phyloP scores from a whole-genome alignment of 1,139 yeast species.

The Wickerhamomyces sp. region DNA sequence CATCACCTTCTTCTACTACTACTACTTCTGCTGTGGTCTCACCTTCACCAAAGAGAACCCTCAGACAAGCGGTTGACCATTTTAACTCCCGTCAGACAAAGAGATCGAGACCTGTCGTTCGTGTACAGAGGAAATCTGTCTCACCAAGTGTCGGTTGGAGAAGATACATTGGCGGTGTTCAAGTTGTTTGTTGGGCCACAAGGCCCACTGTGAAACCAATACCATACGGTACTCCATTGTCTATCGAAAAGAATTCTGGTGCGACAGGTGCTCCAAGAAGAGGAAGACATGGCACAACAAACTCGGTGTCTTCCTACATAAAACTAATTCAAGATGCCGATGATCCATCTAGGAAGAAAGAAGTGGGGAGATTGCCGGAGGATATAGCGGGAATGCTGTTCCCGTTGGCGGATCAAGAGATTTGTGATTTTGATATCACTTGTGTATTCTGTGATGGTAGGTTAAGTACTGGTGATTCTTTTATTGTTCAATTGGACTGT shows the following conservation, averaged over 20 bases:
- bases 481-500: constrained; percentile 59
- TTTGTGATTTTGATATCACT: constrained; percentile 52
- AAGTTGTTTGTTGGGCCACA: constrained; percentile 79
- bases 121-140: neutral
- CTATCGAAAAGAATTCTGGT: constrained; percentile 30
- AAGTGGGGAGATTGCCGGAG: constrained; percentile 75
- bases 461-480: constrained; percentile 68
- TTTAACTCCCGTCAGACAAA: constrained; percentile 1
- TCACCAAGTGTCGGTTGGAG: constrained; percentile 25
- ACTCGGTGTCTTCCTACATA: constrained; percentile 18
- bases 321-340: constrained; percentile 19
- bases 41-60: neutral
- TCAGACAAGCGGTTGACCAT: neutral
- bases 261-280: constrained; percentile 25
- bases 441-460: constrained; percentile 55
- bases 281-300: constrained; percentile 20
- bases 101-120: neutral
- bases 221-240: constrained; percentile 43
- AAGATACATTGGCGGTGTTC: constrained; percentile 62
- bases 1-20: neutral
- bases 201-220: constrained; percentile 59
- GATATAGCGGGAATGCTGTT: constrained; percentile 64
- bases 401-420: constrained; percentile 55
- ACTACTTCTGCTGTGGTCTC: neutral
- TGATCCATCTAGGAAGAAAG: constrained; percentile 34